Evolutionary conservation across 352 stramenopile genomes (phyloP).

Genomic region (Phytophthora foliorum): DNA sequence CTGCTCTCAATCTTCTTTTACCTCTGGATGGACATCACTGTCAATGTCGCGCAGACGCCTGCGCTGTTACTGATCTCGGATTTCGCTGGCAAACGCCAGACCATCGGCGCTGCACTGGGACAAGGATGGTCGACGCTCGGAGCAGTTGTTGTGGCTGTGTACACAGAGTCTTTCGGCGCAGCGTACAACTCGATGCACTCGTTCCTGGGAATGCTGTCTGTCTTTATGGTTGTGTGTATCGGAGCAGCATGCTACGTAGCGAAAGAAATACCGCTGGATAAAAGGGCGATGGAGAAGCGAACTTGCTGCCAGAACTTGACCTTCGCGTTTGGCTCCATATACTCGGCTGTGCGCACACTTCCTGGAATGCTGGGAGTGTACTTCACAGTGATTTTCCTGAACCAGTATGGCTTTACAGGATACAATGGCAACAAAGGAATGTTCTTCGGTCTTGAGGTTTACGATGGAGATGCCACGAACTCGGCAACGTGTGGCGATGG

Average conservation of each 20-base stretch:
- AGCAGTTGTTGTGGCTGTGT: slow-evolving; percentile 55
- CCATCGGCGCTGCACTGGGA: slow-evolving; percentile 50
- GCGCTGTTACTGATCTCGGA: slow-evolving; percentile 62
- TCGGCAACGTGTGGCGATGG: slow-evolving; percentile 37
- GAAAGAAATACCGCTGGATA: slow-evolving; percentile 43
- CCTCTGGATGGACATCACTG: slow-evolving; percentile 70
- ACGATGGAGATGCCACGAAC: slow-evolving; percentile 41
- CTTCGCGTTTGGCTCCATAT: slow-evolving; percentile 42
- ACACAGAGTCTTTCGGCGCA: slow-evolving; percentile 59
- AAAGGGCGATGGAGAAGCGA: slow-evolving; percentile 16
- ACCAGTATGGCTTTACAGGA: slow-evolving; percentile 60
- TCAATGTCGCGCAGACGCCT: slow-evolving; percentile 64
- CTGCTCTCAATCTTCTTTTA: slow-evolving; percentile 69
- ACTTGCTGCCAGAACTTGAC: slow-evolving; percentile 25
- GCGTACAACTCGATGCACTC: slow-evolving; percentile 56
- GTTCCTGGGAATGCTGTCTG: slow-evolving; percentile 66
- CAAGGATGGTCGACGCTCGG: slow-evolving; percentile 60
- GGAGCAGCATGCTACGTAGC: slow-evolving; percentile 40
- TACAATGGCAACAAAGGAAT: slow-evolving; percentile 75
- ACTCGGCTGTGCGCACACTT: slow-evolving; percentile 34
- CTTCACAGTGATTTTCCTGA: slow-evolving; percentile 50
- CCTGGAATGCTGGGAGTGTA: slow-evolving; percentile 38
- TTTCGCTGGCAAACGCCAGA: slow-evolving; percentile 66
- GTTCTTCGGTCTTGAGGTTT: slow-evolving; percentile 70
- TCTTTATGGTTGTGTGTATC: slow-evolving; percentile 47